These are phyloP conservation scores for Musa itinerans DNA, from an alignment of 176 grass and related monocot species.

Conservation along the genomic window DNA sequence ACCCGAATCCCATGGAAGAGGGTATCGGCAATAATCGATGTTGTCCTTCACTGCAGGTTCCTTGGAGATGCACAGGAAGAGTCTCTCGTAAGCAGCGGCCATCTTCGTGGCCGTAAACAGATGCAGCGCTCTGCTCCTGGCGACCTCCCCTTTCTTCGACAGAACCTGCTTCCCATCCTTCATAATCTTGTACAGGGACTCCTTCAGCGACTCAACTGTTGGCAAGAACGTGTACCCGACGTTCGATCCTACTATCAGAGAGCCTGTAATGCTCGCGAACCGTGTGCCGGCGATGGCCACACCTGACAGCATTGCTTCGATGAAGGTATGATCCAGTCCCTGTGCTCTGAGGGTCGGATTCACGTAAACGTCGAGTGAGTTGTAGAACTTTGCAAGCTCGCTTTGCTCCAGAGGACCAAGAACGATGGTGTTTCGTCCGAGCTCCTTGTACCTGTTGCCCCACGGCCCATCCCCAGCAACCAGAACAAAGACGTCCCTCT, in stretches of 20 bases:
- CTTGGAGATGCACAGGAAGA: constrained; percentile 36
- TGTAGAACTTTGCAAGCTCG: constrained; percentile 37
- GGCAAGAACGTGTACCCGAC: constrained; percentile 39
- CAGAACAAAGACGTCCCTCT: constrained; percentile 18
- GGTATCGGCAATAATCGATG: constrained; percentile 30
- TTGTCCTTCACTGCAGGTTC: background rate
- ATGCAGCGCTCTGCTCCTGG: constrained; percentile 24
- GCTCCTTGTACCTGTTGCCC: constrained; percentile 32
- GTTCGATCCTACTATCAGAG: constrained; percentile 33
- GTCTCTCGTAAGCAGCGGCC: constrained; percentile 46
- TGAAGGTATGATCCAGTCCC: constrained; percentile 43
- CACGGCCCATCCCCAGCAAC: constrained; percentile 40
- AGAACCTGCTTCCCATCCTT: constrained; percentile 25
- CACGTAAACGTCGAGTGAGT: constrained; percentile 34
- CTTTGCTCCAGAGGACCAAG: constrained; percentile 29
- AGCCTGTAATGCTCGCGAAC: constrained; percentile 43
- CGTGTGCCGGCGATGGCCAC: constrained; percentile 27
- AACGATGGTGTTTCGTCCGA: constrained; percentile 28
- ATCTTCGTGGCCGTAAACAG: constrained; percentile 41
- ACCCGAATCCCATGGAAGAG: background rate
- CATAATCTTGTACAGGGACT: constrained; percentile 22
- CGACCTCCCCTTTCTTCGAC: constrained; percentile 28
- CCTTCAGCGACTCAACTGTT: constrained; percentile 29
- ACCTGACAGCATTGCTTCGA: constrained; percentile 47
- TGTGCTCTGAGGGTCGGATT: constrained; percentile 46